Conservation (phyloP, 176 grass and related monocot species). For the Carex pumila region DNA sequence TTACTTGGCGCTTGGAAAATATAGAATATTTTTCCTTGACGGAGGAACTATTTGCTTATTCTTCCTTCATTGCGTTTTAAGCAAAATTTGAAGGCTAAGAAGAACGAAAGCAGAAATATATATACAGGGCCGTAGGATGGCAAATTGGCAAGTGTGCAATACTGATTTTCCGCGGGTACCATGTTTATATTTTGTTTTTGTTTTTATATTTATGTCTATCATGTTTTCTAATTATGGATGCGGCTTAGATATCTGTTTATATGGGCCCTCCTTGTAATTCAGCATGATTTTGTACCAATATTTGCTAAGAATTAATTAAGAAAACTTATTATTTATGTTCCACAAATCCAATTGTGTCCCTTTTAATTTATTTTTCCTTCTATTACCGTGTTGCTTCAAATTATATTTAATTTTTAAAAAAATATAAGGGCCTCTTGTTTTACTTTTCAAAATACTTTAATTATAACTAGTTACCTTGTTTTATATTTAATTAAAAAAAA, state of each 20-base stretch:
- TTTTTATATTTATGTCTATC: neutral
- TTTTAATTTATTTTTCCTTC: neutral
- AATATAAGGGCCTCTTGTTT: no score
- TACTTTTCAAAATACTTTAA: no score
- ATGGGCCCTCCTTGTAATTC: neutral
- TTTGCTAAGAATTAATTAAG: neutral
- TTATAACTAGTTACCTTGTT: no score
- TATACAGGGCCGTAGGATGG: neutral
- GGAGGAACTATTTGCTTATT: neutral
- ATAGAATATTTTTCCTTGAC: neutral
- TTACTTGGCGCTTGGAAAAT: neutral
- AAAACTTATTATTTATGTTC: neutral
- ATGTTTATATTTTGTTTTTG: neutral
- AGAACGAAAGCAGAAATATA: neutral
- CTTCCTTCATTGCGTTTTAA: neutral
- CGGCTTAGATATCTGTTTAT: neutral
- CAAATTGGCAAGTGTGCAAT: neutral
- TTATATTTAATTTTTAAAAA: no score
- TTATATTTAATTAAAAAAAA: no score
- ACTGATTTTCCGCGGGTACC: neutral
- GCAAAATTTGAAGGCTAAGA: neutral
- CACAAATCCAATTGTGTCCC: neutral
- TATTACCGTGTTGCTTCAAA: neutral
- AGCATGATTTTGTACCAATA: conserved; percentile 2
- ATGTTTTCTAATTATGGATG: neutral